Evolutionary conservation across 805 yeast genomes (phyloP), one percentile per base, ranked within the genome.

Genomic region (Candida maesae): DNA sequence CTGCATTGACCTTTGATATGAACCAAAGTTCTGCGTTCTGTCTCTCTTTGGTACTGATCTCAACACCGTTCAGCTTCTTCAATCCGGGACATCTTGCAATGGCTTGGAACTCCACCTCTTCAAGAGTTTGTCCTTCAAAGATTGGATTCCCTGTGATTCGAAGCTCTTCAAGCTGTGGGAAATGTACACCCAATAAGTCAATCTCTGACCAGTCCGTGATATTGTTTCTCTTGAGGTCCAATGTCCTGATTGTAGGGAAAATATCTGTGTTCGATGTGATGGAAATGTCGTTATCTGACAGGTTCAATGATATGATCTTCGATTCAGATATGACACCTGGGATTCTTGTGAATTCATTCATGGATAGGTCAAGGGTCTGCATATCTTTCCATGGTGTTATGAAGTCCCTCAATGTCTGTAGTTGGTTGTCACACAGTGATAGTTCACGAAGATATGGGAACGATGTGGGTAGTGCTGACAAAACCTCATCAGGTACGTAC

Each of bases 21-120:
- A 84, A 79, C 54, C 74, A 86, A 5, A 84, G 56, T 56, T 88
- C 95, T 1, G 85, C 82, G 48, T 81, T 84, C 6, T 44, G 49
- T 14, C 88, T 66, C 36, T 79, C 84, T 2, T 61, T 68, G 0
- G 33, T 41, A 3, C 64, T 54, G 8, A 86, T 61, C 0, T 27
- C 37, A 0, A 79, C 69, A 1, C 95, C 95, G 53, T 89, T 79
- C 12, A 88, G 60, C 18, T 59, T 62, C 1, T 35, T 29, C 2
- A 82, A 32, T 0, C 46, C 39, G 1, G 64, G 61, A 31, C 66
- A 59, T 19, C 84, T 60, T 1, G 79, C 80, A 15, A 82, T 67
- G 3, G 75, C 48, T 32, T 65, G 50, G 17, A 56, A 52, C 49
- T 58, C 55, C 16, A 42, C 55, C n/a, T 56, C 59, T 17, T 56